phyloP scores from a whole-genome alignment of 2,329 filamentous ascomycete genomes.

The Cryphonectria radicalis region DNA sequence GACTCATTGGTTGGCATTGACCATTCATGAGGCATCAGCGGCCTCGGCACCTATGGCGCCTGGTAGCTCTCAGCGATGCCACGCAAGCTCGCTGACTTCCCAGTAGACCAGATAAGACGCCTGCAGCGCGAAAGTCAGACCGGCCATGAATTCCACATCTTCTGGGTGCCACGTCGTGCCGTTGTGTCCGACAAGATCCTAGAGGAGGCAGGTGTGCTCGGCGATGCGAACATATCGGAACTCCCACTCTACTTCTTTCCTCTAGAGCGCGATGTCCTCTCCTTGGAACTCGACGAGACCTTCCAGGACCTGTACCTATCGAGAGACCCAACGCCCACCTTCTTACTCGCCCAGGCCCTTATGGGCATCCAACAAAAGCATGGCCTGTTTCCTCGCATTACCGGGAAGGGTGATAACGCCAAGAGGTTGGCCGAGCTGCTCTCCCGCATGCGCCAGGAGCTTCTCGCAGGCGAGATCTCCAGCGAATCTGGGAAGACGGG shows the following conservation, averaged over 20 bases:
- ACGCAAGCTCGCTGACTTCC: constrained; percentile 52
- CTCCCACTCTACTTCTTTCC: constrained; percentile 89
- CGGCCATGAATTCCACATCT: constrained; percentile 94
- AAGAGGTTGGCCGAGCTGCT: constrained; percentile 86
- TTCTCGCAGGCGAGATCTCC: constrained; percentile 77
- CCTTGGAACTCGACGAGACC: constrained; percentile 84
- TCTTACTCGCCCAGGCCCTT: constrained; percentile 84
- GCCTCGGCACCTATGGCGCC: not conserved
- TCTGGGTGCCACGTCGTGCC: constrained; percentile 93
- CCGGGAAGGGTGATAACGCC: constrained; percentile 94
- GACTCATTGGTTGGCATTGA: not conserved
- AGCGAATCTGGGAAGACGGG: constrained; percentile 65
- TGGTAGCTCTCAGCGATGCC: not conserved
- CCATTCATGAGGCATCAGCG: not conserved
- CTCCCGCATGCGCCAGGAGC: constrained; percentile 87
- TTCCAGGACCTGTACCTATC: constrained; percentile 87
- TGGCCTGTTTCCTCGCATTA: constrained; percentile 91
- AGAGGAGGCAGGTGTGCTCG: constrained; percentile 90
- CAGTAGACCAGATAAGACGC: constrained; percentile 84
- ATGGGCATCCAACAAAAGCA: constrained; percentile 93
- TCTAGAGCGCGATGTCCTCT: constrained; percentile 87
- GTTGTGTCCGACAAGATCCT: constrained; percentile 88
- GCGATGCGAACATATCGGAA: constrained; percentile 87
- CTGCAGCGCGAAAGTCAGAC: constrained; percentile 85
- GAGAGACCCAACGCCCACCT: constrained; percentile 90